These are phyloP conservation scores for Diplodia corticola DNA, from an alignment of 2,329 filamentous ascomycete species.

Conservation along the genomic window DNA sequence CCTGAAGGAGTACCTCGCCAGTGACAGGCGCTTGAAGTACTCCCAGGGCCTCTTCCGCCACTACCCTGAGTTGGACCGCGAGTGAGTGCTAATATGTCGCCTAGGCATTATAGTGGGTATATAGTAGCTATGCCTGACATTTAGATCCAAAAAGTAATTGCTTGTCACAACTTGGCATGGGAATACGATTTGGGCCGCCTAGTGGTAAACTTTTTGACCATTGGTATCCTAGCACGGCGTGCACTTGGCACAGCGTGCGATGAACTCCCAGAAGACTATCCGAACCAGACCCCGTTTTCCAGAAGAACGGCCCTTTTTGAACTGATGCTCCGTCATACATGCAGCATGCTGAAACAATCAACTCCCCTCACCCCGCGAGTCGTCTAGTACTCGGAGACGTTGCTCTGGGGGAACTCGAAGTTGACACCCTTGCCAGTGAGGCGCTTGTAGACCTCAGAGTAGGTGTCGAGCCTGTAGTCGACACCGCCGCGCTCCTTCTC, in stretches of 20 bases:
- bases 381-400: slow-evolving; percentile 76
- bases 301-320: slow-evolving; percentile 18
- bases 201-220: slow-evolving; percentile 17
- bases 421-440: slow-evolving; percentile 93
- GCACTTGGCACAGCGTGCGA: slow-evolving; percentile 2
- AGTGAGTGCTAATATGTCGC: slow-evolving; percentile 30
- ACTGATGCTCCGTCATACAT: slow-evolving; percentile 27
- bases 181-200: slow-evolving; percentile 5
- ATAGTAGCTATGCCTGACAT: background rate
- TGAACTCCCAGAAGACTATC: slow-evolving; percentile 20
- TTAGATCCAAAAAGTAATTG: background rate
- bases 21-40: slow-evolving; percentile 63
- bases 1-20: slow-evolving; percentile 69
- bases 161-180: slow-evolving; percentile 1
- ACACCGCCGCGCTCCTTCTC: slow-evolving; percentile 99
- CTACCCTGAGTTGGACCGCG: slow-evolving; percentile 69
- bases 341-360: slow-evolving; percentile 40
- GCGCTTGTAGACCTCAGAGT: slow-evolving; percentile 98
- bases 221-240: slow-evolving; percentile 22
- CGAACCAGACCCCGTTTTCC: slow-evolving; percentile 23
- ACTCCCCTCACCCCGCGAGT: slow-evolving; percentile 36
- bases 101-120: background rate
- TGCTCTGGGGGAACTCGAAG: slow-evolving; percentile 96
- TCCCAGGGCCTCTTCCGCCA: slow-evolving; percentile 67
- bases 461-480: slow-evolving; percentile 99